A percentile compares a stretch with the other conserved stretches of the same genome.
Evolutionary conservation across 73 alveolate genomes (phyloP).

Genomic region (Tetrahymena malaccensis): DNA sequence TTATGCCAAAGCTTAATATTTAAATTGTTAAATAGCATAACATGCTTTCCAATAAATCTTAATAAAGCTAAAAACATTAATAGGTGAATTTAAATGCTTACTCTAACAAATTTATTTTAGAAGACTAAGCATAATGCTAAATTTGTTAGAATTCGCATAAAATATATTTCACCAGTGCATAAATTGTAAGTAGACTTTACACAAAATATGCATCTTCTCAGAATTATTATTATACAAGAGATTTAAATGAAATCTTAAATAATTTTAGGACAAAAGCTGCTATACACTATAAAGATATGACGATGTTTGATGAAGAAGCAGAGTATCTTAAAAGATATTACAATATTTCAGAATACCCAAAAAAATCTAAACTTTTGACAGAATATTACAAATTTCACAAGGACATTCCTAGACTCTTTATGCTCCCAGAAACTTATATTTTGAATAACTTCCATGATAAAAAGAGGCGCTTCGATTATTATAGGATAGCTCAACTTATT

Average conservation of each 20-base stretch:
- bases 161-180: not conserved
- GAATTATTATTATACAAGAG: conserved; percentile 37
- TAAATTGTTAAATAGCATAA: not conserved
- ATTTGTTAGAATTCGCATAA: not conserved
- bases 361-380: conserved; percentile 14
- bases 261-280: conserved; percentile 1
- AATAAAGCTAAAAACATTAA: not conserved
- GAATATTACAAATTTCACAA: conserved; percentile 40
- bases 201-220: conserved; percentile 33
- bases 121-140: not conserved
- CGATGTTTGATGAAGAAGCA: conserved; percentile 27
- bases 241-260: conserved; percentile 20
- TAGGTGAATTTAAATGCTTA: not conserved
- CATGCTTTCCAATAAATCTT: not conserved
- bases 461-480: conserved; percentile 19
- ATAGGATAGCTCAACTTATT: conserved; percentile 11
- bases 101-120: not conserved
- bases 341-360: conserved; percentile 10
- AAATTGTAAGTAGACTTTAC: conserved; percentile 7
- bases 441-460: conserved; percentile 34
- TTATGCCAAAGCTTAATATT: not conserved
- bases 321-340: conserved; percentile 31
- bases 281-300: not conserved
- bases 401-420: conserved; percentile 27
- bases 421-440: not conserved